These are phyloP conservation scores for Aspergillus oerlinghausenensis DNA, from an alignment of 2,329 filamentous ascomycete genomes.

Conservation along the genomic window DNA sequence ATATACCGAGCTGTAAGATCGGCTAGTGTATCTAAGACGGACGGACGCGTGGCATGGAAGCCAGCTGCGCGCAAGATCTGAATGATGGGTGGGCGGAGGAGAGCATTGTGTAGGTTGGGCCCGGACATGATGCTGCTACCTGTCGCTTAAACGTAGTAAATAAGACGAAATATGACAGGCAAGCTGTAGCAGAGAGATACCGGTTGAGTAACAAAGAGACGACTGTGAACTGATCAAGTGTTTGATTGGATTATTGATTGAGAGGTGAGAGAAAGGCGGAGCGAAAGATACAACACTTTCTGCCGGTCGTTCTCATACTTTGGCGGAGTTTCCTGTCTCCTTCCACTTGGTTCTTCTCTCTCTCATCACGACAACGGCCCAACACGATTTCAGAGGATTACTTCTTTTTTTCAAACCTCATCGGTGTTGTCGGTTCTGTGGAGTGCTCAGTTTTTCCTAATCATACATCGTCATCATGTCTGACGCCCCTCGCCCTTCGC, in stretches of 20 bases:
- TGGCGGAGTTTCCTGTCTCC: not conserved
- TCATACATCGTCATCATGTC: conserved; percentile 27
- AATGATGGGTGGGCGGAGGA: conserved; percentile 80
- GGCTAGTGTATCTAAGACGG: conserved; percentile 80
- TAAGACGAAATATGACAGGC: not conserved
- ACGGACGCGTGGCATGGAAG: conserved; percentile 76
- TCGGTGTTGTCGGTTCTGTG: not conserved
- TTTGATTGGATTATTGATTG: not conserved
- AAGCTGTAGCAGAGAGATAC: not conserved
- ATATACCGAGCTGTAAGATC: conserved; percentile 83
- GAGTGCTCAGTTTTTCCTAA: not conserved
- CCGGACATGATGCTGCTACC: conserved; percentile 38
- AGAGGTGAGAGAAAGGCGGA: conserved; percentile 1
- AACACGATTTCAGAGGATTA: not conserved
- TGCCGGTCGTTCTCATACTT: not conserved
- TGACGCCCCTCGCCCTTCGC: conserved; percentile 28
- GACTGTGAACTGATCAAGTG: not conserved
- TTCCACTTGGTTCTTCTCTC: not conserved
- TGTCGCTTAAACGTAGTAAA: not conserved
- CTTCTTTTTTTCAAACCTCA: not conserved
- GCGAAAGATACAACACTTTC: conserved; percentile 1
- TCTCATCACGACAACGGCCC: not conserved
- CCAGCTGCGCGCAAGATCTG: conserved; percentile 89
- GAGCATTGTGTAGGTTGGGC: conserved; percentile 62
- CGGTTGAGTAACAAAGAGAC: not conserved